Percentiles rank a stretch among this genome's conserved stretches.
phyloP scores from a whole-genome alignment of 257 asterid species.

The Datura wrightii region DNA sequence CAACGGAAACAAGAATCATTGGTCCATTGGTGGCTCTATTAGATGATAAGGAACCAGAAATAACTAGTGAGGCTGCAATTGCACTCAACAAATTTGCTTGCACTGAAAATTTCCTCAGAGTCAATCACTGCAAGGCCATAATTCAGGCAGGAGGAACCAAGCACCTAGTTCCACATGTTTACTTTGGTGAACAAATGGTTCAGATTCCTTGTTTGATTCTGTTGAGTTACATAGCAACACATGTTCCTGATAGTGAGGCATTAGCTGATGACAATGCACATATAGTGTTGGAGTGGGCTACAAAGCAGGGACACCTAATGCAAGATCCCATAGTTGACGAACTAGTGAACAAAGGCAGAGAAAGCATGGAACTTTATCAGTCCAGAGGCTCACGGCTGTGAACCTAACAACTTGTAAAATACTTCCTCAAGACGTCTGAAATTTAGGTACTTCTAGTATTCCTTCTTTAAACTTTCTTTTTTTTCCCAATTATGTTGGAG shows the following conservation, averaged over 20 bases:
- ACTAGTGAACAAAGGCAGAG: slow-evolving; percentile 32
- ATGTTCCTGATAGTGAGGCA: slow-evolving; percentile 34
- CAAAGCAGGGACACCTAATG: slow-evolving; percentile 33
- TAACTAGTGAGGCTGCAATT: slow-evolving; percentile 31
- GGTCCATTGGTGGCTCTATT: slow-evolving; percentile 26
- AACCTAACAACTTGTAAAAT: not conserved
- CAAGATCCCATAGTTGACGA: slow-evolving; percentile 31
- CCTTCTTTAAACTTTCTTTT: not conserved
- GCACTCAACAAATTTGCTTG: slow-evolving; percentile 33
- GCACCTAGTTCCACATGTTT: slow-evolving; percentile 30
- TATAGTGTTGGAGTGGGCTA: slow-evolving; percentile 34
- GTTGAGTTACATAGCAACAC: slow-evolving; percentile 33
- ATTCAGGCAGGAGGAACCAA: slow-evolving; percentile 34
- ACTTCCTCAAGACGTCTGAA: not conserved
- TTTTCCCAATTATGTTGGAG: not conserved
- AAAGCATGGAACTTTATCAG: slow-evolving; percentile 37
- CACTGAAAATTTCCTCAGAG: slow-evolving; percentile 27
- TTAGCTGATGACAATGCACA: slow-evolving; percentile 29
- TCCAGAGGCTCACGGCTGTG: slow-evolving; percentile 37
- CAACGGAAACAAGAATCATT: slow-evolving; percentile 38
- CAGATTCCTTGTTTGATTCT: slow-evolving; percentile 31
- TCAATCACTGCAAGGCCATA: slow-evolving; percentile 35
- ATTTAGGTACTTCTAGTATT: not conserved
- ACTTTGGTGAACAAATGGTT: slow-evolving; percentile 35
- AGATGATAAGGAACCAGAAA: slow-evolving; percentile 35